These are phyloP conservation scores for Xylogone sp. DNA, from an alignment of 2,329 filamentous ascomycete genomes.

Conservation along the genomic window DNA sequence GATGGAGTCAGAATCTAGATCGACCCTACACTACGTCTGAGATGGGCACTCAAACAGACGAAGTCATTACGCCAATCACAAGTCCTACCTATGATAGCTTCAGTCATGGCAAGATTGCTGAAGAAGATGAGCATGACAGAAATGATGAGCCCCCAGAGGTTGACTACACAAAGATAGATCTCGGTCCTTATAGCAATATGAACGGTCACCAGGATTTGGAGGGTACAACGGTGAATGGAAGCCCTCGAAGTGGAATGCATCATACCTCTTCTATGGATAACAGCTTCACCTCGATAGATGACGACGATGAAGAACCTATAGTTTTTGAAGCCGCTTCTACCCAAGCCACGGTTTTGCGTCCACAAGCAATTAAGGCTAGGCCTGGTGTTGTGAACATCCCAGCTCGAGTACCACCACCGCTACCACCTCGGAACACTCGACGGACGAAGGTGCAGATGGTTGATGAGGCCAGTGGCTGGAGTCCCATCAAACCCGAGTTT, in stretches of 20 bases:
- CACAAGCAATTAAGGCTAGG: constrained; percentile 49
- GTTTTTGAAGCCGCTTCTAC: constrained; percentile 64
- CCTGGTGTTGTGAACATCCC: constrained; percentile 82
- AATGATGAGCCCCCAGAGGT: constrained; percentile 49
- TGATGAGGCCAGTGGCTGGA: constrained; percentile 20
- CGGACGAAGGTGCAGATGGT: constrained; percentile 19
- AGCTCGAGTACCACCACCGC: constrained; percentile 70
- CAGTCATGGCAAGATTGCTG: constrained; percentile 39
- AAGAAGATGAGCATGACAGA: constrained; percentile 29
- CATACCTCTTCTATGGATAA: constrained; percentile 42
- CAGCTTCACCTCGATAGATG: constrained; percentile 42
- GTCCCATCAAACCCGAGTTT: constrained; percentile 24
- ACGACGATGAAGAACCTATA: constrained; percentile 56
- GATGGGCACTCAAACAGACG: constrained; percentile 57
- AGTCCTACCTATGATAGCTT: constrained; percentile 33
- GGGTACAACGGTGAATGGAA: constrained; percentile 28
- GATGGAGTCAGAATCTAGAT: constrained; percentile 41
- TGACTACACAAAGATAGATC: constrained; percentile 57
- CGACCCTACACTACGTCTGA: constrained; percentile 64
- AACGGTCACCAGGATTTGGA: constrained; percentile 25
- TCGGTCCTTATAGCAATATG: constrained; percentile 35
- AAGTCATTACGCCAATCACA: constrained; percentile 49
- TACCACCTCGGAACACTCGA: constrained; percentile 69
- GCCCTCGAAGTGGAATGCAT: constrained; percentile 27
- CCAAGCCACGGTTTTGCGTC: constrained; percentile 54